phyloP scores from a whole-genome alignment of 2,329 filamentous ascomycete species.

The Penicillium palitans region DNA sequence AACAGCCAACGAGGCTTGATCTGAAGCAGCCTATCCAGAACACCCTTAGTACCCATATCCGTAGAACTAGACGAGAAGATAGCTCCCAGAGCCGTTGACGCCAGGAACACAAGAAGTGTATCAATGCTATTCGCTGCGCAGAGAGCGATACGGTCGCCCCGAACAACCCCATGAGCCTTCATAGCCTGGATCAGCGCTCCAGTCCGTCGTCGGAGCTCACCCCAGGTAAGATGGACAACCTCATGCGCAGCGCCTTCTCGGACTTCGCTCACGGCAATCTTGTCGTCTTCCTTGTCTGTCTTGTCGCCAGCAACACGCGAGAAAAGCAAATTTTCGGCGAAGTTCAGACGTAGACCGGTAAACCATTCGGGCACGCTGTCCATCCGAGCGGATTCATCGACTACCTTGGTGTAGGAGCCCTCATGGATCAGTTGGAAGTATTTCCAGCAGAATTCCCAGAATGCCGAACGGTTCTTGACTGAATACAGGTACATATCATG shows the following conservation, averaged over 20 bases:
- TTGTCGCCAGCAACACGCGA: constrained; percentile 49
- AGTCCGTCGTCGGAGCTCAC: constrained; percentile 60
- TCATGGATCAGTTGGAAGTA: constrained; percentile 62
- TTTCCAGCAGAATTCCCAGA: constrained; percentile 66
- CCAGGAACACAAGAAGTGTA: constrained; percentile 70
- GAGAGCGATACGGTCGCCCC: constrained; percentile 73
- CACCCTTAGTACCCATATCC: constrained; percentile 78
- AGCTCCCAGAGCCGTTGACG: constrained; percentile 68
- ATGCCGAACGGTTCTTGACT: constrained; percentile 59
- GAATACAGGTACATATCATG: constrained; percentile 71
- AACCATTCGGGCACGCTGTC: constrained; percentile 76
- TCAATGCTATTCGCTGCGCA: constrained; percentile 75
- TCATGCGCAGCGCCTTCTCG: constrained; percentile 41
- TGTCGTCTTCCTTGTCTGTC: constrained; percentile 66
- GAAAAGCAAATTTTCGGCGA: constrained; percentile 77
- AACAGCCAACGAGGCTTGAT: constrained; percentile 79
- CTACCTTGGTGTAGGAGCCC: constrained; percentile 59
- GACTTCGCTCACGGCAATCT: constrained; percentile 69
- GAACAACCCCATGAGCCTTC: constrained; percentile 62
- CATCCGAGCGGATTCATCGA: constrained; percentile 70
- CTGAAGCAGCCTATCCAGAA: constrained; percentile 72
- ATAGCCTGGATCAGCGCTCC: constrained; percentile 66
- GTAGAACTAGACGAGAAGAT: constrained; percentile 76
- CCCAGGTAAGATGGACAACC: constrained; percentile 62
- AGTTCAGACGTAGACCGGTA: constrained; percentile 70